Evolutionary conservation across 495 filamentous ascomycete species (phyloP), one percentile per base, ranked within the genome.

Genomic region (Tuber umbilicatum): DNA sequence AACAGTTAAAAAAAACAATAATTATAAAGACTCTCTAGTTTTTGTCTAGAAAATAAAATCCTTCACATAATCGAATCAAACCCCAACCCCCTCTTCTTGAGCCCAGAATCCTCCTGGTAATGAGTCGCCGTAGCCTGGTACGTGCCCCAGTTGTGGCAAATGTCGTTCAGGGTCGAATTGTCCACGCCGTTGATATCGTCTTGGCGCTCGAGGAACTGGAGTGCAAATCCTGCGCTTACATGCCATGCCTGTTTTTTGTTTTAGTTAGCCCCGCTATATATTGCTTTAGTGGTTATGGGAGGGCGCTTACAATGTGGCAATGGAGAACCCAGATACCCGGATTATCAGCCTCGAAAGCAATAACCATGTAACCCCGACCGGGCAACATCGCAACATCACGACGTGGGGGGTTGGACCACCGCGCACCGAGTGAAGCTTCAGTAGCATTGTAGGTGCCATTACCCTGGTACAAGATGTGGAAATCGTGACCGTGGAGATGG

Each of bases 331-430:
- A 83, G 42, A 83, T 73, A 12, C 82, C 82, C 35, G 87, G 87
- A 75, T 89, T 89, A 74, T 89, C 87, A 21, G 86, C 86, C 83
- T 87, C 83, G 79, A 89, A 90, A 16, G 84, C 88, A 3, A 90
- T 83, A 17, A 87, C 83, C 68, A 87, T 74, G 78, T 85, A 83
- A 6, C 86, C 88, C 73, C 75, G 79, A 10, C 82, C 84, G 2
- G 86, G 86, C 0, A 92, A 79, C 76, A 89, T 81, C 2, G 88
- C 89, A 6, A 87, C 87, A 75, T 92, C 90, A 16, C 90, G 85
- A 7, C 90, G 86, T 9, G 87, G 86, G 5, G 90, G 88, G 76
- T 86, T 88, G n/a, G 72, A 67, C 50, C 84, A 80, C 40, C 84
- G 84, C 50, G 87, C 74, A 16, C 74, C 67, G 35, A 79, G 77